These are phyloP conservation scores for Scutellaria galericulata DNA, from an alignment of 257 asterid genomes.

Conservation along the genomic window DNA sequence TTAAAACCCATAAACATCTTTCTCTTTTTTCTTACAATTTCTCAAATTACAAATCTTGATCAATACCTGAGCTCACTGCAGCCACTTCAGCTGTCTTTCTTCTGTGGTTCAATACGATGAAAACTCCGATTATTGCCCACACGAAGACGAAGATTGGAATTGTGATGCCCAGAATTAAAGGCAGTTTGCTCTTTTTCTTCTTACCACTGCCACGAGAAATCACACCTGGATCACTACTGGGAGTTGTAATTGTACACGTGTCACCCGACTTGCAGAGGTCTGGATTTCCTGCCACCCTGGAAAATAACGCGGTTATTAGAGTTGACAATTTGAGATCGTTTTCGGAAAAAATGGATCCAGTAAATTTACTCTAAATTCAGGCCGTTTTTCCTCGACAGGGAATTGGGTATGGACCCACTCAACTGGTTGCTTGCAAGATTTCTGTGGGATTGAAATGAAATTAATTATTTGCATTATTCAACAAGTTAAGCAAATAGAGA, in stretches of 20 bases:
- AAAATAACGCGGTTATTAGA: neutral
- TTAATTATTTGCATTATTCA: slow-evolving; percentile 10
- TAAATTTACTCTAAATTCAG: slow-evolving; percentile 48
- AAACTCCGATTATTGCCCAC: neutral
- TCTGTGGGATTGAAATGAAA: slow-evolving; percentile 38
- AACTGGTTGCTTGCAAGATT: slow-evolving; percentile 59
- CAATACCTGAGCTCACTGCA: neutral
- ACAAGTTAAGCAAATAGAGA: too few species aligned
- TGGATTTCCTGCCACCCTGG: slow-evolving; percentile 54
- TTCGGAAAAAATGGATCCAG: neutral
- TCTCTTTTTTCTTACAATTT: too few species aligned
- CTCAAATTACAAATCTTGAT: too few species aligned
- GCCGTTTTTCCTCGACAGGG: slow-evolving; percentile 50
- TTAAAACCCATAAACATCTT: neutral
- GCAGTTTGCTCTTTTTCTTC: slow-evolving; percentile 32
- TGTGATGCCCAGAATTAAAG: slow-evolving; percentile 45
- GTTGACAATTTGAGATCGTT: neutral
- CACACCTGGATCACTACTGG: slow-evolving; percentile 9
- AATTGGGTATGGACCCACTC: slow-evolving; percentile 55
- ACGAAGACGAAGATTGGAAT: slow-evolving; percentile 39
- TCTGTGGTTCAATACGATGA: neutral
- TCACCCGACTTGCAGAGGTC: slow-evolving; percentile 46
- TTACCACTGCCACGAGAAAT: neutral
- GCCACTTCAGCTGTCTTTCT: slow-evolving; percentile 13
- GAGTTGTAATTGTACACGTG: slow-evolving; percentile 31